These are phyloP conservation scores for sorghum (Sorghum bicolor) DNA, from an alignment of 176 grass and related monocot genomes.

Conservation along the genomic window Sorghum_bicolor_NCBIv3 NC_012875.2:54663001-54663500, in stretches of 20 bases:
- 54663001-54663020: background rate
- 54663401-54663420: background rate
- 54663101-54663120: background rate
- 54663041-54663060: background rate
- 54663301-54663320: background rate
- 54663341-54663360: background rate
- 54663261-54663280: background rate
- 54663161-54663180: background rate
- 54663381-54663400: slow-evolving; percentile 2
- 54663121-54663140: background rate
- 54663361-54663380: background rate
- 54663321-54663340: background rate
- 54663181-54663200: background rate
- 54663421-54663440: background rate
- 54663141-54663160: background rate
- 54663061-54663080: background rate
- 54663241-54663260: background rate
- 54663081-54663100: background rate
- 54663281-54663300: background rate
- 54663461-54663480: background rate
- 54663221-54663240: background rate
- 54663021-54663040: background rate
- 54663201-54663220: background rate
- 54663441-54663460: background rate
- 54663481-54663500: slow-evolving; percentile 90